Base-by-base conservation (phyloP, 2,329 filamentous ascomycete genomes). In the Sordariomycetes sp. region DNA sequence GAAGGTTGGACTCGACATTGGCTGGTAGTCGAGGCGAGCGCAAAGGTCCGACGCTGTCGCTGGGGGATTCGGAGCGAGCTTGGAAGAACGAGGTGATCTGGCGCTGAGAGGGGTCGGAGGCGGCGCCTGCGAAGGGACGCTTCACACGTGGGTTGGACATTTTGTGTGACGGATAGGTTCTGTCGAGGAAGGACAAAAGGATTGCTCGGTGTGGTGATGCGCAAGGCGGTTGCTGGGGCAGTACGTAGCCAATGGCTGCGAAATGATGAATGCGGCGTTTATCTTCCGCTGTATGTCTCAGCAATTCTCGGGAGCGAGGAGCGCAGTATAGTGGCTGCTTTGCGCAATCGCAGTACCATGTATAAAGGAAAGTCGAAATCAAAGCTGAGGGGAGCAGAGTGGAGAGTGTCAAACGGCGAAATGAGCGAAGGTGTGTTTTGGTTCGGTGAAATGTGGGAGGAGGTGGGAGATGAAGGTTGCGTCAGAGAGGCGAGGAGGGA, bases 1-100 rank as follows among this genome's bases (percentile, higher is more conserved):
- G 68, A n/a, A 96, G 78, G 41, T 83, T 83, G 23, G 87, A 72
- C 58, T 94, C 86, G 21, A 93, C 69, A 7, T 67, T 67, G 17
- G 69, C 58, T 2, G 85, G 78, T 11, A 88, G 65, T 4, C 55
- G 47, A 4, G 76, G 74, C 12, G 64, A 58, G 11, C 46, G 43
- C 12, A 48, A 33, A 17, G 40, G 14, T 51, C 57, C 29, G 51
- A 44, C 27, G 5, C 44, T 31, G 10, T 38, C 34, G 21, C 38
- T 20, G 50, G 57, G 19, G 62, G 60, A 18, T 50, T 46, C 10
- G 45, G 54, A 36, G 49, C 61, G 50, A 8, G 51, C 42, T 38
- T 51, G 47, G 58, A 81, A 80, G 61, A 77, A 81, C 35, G 68
- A 72, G 15, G 76, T 80, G 49, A 81, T 81, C 37, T 77, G 73